Base-by-base conservation (phyloP, 73 alveolate species). In the Loxodes magnus region DNA sequence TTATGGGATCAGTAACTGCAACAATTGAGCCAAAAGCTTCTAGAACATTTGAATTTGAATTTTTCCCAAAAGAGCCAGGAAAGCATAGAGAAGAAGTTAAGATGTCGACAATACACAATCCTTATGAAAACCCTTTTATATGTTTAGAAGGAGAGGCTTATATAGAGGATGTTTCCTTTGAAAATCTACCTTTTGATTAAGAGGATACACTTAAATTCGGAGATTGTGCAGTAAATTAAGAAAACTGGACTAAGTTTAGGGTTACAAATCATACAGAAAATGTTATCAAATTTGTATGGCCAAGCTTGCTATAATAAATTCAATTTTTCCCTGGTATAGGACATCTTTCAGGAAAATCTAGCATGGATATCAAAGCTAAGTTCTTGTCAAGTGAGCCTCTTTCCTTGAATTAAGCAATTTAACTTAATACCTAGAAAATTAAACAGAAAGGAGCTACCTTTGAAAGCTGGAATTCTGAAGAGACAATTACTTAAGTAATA, bases 391-490 rank as follows among this genome's bases (percentile, higher is more conserved):
- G 74, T 39, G 87, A 86, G 43, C 52, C 97, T 4, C 88, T 72
- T n/a, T 70, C 76, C n/a, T n/a, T n/a, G 42, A 78, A 79, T 57
- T 85, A 84, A 20, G 50, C 64, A 48, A 71, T 82, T 44, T 96
- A 87, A 28, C 58, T 85, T 35, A 36, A 62, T 29, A 76, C 92
- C 43, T 97, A 92, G 51, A 78, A 77, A 62, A 77, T 92, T 49
- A 85, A 85, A 2, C 83, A 88, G 55, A 73, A 67, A 35, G 72
- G 63, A 34, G 87, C 66, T 23, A 63, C 80, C 20, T 83, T 73
- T 50, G 88, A 67, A 35, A 97, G 88, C 66, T 92, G 99, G 99
- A 97, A 92, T 60, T 96, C 88, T 50, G 71, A 84, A 57, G 87
- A 77, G 41, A 87, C 87, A 71, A 72, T 92, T 28, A 55, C 82